These are phyloP conservation scores for Secale cereale DNA, from an alignment of 176 grass and related monocot genomes.

Conservation along the genomic window DNA sequence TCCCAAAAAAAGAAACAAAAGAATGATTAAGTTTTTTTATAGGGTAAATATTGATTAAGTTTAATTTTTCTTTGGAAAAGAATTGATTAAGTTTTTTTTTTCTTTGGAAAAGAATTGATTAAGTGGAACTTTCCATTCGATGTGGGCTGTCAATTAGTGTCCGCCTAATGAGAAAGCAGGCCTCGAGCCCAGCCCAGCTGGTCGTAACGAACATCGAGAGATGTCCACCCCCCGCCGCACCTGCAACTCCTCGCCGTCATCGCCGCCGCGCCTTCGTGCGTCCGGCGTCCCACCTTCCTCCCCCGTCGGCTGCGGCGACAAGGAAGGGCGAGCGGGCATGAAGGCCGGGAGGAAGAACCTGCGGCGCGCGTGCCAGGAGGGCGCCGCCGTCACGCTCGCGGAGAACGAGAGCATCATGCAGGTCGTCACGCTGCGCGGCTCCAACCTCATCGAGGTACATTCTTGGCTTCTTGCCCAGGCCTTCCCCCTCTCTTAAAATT, in stretches of 20 bases:
- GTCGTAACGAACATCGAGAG: not conserved
- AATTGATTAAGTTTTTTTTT: too few species aligned
- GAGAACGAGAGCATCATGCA: slow-evolving; percentile 81
- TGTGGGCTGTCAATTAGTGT: not conserved
- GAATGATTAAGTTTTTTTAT: too few species aligned
- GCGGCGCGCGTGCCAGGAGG: slow-evolving; percentile 51
- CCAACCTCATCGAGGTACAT: slow-evolving; percentile 89
- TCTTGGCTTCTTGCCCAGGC: not conserved
- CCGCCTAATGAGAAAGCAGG: not conserved
- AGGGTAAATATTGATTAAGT: too few species aligned
- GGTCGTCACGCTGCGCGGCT: slow-evolving; percentile 75
- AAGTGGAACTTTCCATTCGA: too few species aligned
- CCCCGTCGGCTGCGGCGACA: not conserved
- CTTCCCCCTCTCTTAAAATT: not conserved
- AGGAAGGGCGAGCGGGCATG: slow-evolving; percentile 26
- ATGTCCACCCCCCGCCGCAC: not conserved
- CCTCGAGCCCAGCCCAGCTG: not conserved
- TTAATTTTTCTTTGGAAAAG: too few species aligned
- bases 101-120: too few species aligned
- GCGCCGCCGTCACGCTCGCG: slow-evolving; percentile 46
- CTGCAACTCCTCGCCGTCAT: not conserved
- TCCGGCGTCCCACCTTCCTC: not conserved
- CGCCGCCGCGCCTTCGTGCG: not conserved
- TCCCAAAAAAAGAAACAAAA: too few species aligned
- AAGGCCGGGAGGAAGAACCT: slow-evolving; percentile 88